Evolutionary conservation across 192 early-diverging fungal genomes (phyloP), one percentile per base, ranked within the genome.

Genomic region (Thoreauomyces humboldtii): DNA sequence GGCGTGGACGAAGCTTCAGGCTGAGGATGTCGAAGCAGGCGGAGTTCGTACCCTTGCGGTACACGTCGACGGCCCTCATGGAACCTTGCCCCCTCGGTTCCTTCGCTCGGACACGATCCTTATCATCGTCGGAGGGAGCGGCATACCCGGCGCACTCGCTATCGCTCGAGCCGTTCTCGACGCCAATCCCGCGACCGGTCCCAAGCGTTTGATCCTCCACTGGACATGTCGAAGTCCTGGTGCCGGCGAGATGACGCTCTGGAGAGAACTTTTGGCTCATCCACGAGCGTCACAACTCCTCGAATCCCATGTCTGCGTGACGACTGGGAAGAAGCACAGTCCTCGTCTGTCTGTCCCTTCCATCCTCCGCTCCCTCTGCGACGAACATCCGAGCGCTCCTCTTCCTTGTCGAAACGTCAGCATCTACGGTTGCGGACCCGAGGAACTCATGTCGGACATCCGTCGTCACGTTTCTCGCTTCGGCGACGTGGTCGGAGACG

Each of bases 1-100:
- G 4, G 19, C 33, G 11, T 59, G 37, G 32, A 12, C 9, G n/a
- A 41, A 41, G 11, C 38, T 41, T 41, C 41, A 46, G 46, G 24
- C 0, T 21, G 7, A 9, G 22, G 41, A 61, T 24, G 19, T 24
- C 0, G 42, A 48, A n/a, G 21, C 15, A n/a, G n/a, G n/a, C 38
- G n/a, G 9, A 41, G 9, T 9, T 25, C 29, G 17, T 24, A 12
- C 45, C 0, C 37, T 59, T n/a, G 19, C 14, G 34, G 34, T 67
- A 27, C 54, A 59, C 44, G 59, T 67, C 24, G 65, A 67, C 0
- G 65, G 65, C 21, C 65, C 65, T 17, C 28, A 67, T 46, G 65
- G 65, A 11, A 37, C n/a, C n/a, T 56, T 67, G 28, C 65, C 65
- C 21, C 65, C 65, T 7, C 12, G 32, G 9, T 67, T 67, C 54